Conservation (phyloP, 2,329 filamentous ascomycete species). For the Cladobotryum protrusum region DNA sequence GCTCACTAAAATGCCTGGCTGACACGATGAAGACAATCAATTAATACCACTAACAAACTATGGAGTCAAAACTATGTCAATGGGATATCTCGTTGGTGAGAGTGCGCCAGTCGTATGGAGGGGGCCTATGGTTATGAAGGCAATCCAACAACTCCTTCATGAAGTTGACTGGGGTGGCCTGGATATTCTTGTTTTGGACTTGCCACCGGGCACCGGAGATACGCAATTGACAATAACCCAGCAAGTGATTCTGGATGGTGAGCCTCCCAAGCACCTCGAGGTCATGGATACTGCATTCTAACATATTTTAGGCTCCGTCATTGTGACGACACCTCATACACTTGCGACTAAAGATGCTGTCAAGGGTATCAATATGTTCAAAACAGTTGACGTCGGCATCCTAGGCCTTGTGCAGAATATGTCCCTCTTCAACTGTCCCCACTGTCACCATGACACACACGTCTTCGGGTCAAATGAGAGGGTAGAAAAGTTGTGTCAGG, state of each 20-base stretch:
- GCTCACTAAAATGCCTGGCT: neutral
- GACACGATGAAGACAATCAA: constrained; percentile 55
- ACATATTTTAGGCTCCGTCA: constrained; percentile 56
- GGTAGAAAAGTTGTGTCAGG: constrained; percentile 61
- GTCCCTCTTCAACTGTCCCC: constrained; percentile 75
- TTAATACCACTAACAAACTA: constrained; percentile 88
- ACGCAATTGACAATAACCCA: constrained; percentile 96
- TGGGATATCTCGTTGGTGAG: constrained; percentile 84
- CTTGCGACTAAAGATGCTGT: constrained; percentile 87
- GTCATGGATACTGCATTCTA: neutral
- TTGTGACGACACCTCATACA: constrained; percentile 91
- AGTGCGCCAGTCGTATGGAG: constrained; percentile 87
- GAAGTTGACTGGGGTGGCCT: constrained; percentile 90
- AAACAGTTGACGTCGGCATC: constrained; percentile 72
- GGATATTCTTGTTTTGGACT: constrained; percentile 81
- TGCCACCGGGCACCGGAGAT: constrained; percentile 92
- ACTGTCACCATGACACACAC: constrained; percentile 66
- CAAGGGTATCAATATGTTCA: constrained; percentile 89
- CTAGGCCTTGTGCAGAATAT: constrained; percentile 91
- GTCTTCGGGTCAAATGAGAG: constrained; percentile 66
- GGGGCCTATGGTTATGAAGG: constrained; percentile 96
- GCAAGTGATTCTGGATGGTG: constrained; percentile 81
- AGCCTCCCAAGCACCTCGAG: constrained; percentile 16
- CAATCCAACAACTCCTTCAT: constrained; percentile 88
- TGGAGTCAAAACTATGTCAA: constrained; percentile 96